These are phyloP conservation scores for Fusarium marasasianum DNA, from an alignment of 2,329 filamentous ascomycete genomes.

Conservation along the genomic window DNA sequence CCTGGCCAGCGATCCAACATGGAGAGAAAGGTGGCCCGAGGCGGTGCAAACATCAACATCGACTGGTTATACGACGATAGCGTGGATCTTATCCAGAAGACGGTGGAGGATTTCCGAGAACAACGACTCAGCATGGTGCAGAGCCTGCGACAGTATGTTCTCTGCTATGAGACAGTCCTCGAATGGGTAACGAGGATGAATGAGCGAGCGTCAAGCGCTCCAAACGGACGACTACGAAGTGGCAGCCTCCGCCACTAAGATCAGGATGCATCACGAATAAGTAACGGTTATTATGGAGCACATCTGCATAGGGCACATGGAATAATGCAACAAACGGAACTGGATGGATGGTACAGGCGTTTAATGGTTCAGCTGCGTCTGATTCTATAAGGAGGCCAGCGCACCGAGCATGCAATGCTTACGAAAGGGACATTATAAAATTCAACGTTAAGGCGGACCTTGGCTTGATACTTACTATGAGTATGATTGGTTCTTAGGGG, in stretches of 20 bases:
- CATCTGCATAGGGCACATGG: constrained; percentile 28
- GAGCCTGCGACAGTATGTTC: constrained; percentile 88
- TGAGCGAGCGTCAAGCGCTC: constrained; percentile 40
- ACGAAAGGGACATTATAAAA: constrained; percentile 30
- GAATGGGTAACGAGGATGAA: constrained; percentile 78
- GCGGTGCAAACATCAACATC: constrained; percentile 52
- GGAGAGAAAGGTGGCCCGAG: constrained; percentile 21
- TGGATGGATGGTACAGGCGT: constrained; percentile 26
- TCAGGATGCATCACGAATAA: constrained; percentile 23
- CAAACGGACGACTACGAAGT: constrained; percentile 42
- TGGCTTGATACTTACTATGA: constrained; percentile 20
- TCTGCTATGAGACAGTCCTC: constrained; percentile 94
- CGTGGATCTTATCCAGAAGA: constrained; percentile 83
- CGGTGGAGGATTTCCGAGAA: constrained; percentile 88
- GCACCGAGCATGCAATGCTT: constrained; percentile 31
- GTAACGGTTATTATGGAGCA: constrained; percentile 28
- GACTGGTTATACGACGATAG: constrained; percentile 76
- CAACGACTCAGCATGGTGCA: constrained; percentile 98
- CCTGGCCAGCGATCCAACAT: constrained; percentile 22
- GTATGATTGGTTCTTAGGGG: constrained; percentile 4
- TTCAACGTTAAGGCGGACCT: constrained; percentile 1
- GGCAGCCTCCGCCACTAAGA: constrained; percentile 44
- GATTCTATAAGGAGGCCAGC: constrained; percentile 12
- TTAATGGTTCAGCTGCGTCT: constrained; percentile 26
- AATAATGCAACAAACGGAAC: constrained; percentile 24